phyloP scores from a whole-genome alignment of 768 basidiomycete genomes.

The Floccularia luteovirens region DNA sequence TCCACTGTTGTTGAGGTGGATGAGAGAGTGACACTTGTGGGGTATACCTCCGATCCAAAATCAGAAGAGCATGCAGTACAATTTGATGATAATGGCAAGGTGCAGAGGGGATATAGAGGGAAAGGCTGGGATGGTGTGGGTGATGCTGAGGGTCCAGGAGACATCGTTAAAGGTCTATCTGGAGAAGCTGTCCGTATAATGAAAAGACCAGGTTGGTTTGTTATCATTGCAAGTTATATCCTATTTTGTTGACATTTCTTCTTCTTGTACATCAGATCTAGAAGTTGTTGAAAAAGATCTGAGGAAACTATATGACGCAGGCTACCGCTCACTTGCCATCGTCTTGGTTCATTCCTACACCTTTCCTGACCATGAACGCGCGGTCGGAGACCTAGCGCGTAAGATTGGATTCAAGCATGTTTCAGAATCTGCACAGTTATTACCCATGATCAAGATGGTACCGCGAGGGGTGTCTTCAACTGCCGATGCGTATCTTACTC shows the following conservation, averaged over 20 bases:
- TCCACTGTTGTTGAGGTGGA: constrained; percentile 69
- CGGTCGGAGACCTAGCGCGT: constrained; percentile 65
- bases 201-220: constrained; percentile 52
- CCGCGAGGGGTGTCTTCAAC: constrained; percentile 89
- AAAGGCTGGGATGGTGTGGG: constrained; percentile 69
- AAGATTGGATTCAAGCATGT: constrained; percentile 85
- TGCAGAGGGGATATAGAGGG: constrained; percentile 64
- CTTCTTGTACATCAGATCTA: constrained; percentile 32
- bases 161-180: constrained; percentile 74
- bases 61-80: constrained; percentile 69
- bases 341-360: constrained; percentile 91
- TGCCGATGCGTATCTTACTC: constrained; percentile 93
- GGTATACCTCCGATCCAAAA: constrained; percentile 85
- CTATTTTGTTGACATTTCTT: constrained; percentile 1
- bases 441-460: constrained; percentile 95
- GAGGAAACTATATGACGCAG: constrained; percentile 64
- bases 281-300: constrained; percentile 51
- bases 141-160: constrained; percentile 71
- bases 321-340: constrained; percentile 84
- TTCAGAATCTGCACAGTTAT: constrained; percentile 80
- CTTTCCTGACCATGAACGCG: constrained; percentile 77
- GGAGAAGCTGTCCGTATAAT: constrained; percentile 88
- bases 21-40: constrained; percentile 91
- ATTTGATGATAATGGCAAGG: constrained; percentile 67
- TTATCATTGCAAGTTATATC: not conserved